These are phyloP conservation scores for Suillus plorans DNA, from an alignment of 768 basidiomycete species.

Conservation along the genomic window DNA sequence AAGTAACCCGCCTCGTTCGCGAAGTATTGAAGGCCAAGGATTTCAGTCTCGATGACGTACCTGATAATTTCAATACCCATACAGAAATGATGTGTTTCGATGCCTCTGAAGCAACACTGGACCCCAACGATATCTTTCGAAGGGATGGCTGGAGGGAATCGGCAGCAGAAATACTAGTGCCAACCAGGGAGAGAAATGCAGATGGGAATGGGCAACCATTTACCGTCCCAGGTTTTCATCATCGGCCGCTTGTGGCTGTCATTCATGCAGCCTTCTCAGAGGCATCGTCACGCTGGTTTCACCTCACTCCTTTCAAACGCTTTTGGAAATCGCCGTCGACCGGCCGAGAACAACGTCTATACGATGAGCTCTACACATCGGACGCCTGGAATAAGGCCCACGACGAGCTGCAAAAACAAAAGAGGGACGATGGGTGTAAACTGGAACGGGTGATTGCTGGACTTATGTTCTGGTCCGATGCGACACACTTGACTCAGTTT, in stretches of 20 bases:
- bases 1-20: constrained; percentile 1
- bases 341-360: not conserved
- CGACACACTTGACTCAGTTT: constrained; percentile 30
- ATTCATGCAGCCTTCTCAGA: constrained; percentile 8
- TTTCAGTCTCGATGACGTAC: constrained; percentile 7
- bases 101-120: not conserved
- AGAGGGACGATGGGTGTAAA: constrained; percentile 16
- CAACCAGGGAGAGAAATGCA: constrained; percentile 3
- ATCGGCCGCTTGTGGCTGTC: constrained; percentile 14
- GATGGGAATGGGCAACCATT: constrained; percentile 5
- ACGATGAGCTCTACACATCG: constrained; percentile 19
- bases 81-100: not conserved
- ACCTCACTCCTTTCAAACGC: constrained; percentile 6
- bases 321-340: not conserved
- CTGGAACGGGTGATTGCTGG: constrained; percentile 18
- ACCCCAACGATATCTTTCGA: not conserved
- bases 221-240: constrained; percentile 11
- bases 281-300: constrained; percentile 6
- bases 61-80: not conserved
- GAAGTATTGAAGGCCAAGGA: constrained; percentile 9
- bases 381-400: constrained; percentile 14
- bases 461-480: constrained; percentile 32
- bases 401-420: constrained; percentile 12
- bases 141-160: constrained; percentile 14
- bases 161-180: constrained; percentile 10